These are phyloP conservation scores for Carex pumila DNA, from an alignment of 176 grass and related monocot genomes.

Conservation along the genomic window DNA sequence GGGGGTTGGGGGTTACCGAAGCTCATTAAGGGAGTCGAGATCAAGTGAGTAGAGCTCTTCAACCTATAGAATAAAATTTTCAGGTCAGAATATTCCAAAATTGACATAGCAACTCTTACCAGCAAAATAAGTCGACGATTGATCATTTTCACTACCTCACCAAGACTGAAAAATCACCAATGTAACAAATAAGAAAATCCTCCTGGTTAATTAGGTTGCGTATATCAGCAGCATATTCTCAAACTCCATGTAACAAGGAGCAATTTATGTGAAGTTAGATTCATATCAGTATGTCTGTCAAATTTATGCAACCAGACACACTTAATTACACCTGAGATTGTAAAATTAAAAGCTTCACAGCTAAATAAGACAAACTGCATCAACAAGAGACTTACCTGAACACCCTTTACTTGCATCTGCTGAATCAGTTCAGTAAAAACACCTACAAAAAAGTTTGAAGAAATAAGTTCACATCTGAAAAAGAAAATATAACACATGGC, in stretches of 20 bases:
- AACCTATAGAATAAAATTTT: constrained; percentile 42
- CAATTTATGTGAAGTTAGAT: background rate
- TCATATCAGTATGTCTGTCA: background rate
- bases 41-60: constrained; percentile 97
- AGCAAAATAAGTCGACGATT: background rate
- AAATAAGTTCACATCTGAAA: background rate
- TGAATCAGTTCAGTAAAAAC: constrained; percentile 98
- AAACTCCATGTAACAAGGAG: background rate
- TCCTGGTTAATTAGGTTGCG: background rate
- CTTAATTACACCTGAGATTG: background rate
- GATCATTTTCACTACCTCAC: background rate
- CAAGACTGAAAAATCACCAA: background rate
- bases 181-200: background rate
- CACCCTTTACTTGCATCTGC: constrained; percentile 96
- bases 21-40: constrained; percentile 71
- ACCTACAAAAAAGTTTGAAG: constrained; percentile 29
- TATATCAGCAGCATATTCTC: background rate
- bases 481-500: background rate
- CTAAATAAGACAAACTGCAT: background rate
- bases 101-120: background rate
- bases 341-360: background rate
- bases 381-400: constrained; percentile 55
- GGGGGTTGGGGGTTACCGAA: constrained; percentile 39
- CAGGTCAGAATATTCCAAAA: background rate
- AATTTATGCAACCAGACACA: background rate